These are phyloP conservation scores for Physocladia obscura DNA, from an alignment of 192 early-diverging fungal genomes.

Conservation along the genomic window DNA sequence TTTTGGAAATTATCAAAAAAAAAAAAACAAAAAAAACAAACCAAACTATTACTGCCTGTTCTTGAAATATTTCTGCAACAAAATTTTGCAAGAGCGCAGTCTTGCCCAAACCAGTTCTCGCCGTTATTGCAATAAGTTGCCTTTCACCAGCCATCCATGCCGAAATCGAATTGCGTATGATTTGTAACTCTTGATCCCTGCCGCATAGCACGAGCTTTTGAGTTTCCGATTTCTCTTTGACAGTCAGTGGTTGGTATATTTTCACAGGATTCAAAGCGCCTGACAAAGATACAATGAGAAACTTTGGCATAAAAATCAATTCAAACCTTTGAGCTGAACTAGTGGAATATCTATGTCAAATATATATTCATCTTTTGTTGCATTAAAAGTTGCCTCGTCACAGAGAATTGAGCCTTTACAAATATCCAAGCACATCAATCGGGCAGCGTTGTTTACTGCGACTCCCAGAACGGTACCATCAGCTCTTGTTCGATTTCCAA, in stretches of 20 bases:
- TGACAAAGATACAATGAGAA: neutral
- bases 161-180: too few species aligned
- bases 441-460: slow-evolving; percentile 33
- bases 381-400: neutral
- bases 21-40: neutral
- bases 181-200: neutral
- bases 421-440: slow-evolving; percentile 27
- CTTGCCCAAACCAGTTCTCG: neutral
- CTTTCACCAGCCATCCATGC: too few species aligned
- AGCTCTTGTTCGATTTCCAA: neutral
- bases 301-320: too few species aligned
- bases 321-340: slow-evolving; percentile 12
- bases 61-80: neutral
- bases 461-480: slow-evolving; percentile 35
- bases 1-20: too few species aligned
- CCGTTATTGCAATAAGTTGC: neutral
- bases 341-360: neutral
- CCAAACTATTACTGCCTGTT: neutral
- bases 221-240: neutral
- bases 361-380: neutral
- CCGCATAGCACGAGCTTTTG: neutral
- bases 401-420: slow-evolving; percentile 12
- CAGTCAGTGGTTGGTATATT: neutral
- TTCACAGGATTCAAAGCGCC: neutral
- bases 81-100: neutral